These are phyloP conservation scores for Helicocarpus griseus DNA, from an alignment of 2,329 filamentous ascomycete species.

Conservation along the genomic window DNA sequence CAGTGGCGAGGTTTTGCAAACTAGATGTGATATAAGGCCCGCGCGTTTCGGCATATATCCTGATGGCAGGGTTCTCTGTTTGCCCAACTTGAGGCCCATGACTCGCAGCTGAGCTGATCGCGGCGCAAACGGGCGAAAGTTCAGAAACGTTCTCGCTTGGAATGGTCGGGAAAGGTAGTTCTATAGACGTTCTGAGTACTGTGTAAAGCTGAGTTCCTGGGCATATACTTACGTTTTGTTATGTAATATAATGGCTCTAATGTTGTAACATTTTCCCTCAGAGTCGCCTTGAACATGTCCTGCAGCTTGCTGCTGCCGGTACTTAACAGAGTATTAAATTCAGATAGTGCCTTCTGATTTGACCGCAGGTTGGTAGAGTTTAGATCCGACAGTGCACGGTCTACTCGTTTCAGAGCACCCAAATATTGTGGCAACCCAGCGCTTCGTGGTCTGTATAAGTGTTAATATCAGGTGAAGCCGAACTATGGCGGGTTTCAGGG, in stretches of 20 bases:
- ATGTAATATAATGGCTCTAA: slow-evolving; percentile 88
- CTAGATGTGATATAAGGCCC: slow-evolving; percentile 77
- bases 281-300: slow-evolving; percentile 66
- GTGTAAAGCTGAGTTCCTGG: neutral
- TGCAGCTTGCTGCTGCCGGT: slow-evolving; percentile 76
- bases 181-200: slow-evolving; percentile 21
- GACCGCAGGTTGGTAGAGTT: slow-evolving; percentile 82
- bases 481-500: neutral
- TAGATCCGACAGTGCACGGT: slow-evolving; percentile 73
- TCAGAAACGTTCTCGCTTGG: slow-evolving; percentile 65
- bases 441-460: slow-evolving; percentile 55
- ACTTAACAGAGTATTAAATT: slow-evolving; percentile 67
- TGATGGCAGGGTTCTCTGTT: slow-evolving; percentile 58
- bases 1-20: slow-evolving; percentile 75
- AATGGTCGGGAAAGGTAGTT: slow-evolving; percentile 68
- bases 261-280: slow-evolving; percentile 67
- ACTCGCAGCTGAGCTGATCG: slow-evolving; percentile 55
- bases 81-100: slow-evolving; percentile 40
- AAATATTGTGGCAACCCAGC: slow-evolving; percentile 77
- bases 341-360: slow-evolving; percentile 78
- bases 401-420: slow-evolving; percentile 78
- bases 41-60: slow-evolving; percentile 75
- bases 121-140: slow-evolving; percentile 68
- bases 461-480: neutral
- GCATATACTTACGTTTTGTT: slow-evolving; percentile 59